phyloP scores from a whole-genome alignment of 495 filamentous ascomycete species.

The Penicillium odoratum region DNA sequence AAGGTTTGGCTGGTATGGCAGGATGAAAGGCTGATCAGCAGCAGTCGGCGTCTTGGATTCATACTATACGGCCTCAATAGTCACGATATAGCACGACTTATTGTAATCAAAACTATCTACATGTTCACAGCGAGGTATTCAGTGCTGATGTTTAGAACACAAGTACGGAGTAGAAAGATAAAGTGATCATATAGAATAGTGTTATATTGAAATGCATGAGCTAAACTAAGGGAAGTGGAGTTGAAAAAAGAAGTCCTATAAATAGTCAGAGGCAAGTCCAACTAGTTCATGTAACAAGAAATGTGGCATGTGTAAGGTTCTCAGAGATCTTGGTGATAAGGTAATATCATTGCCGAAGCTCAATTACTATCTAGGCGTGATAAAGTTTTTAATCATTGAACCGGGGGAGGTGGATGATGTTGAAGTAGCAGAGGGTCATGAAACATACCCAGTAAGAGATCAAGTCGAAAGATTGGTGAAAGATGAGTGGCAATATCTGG shows the following conservation, averaged over 20 bases:
- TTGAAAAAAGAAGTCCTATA: constrained; percentile 7
- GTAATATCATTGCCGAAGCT: constrained; percentile 66
- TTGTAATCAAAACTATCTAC: constrained; percentile 32
- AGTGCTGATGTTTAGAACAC: neutral
- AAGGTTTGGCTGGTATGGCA: neutral
- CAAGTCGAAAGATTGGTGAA: neutral
- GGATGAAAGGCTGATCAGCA: neutral
- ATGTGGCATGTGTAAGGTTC: constrained; percentile 36
- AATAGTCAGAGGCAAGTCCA: constrained; percentile 32
- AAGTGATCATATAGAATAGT: neutral
- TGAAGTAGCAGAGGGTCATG: constrained; percentile 3
- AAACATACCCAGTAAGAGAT: constrained; percentile 19
- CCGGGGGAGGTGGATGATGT: constrained; percentile 16
- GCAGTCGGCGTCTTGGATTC: constrained; percentile 3
- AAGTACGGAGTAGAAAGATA: neutral
- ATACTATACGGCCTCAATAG: constrained; percentile 7
- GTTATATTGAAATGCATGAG: constrained; percentile 1
- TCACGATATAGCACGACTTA: constrained; percentile 37
- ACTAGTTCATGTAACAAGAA: constrained; percentile 21
- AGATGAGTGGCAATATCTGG: constrained; percentile 2
- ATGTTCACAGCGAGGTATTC: constrained; percentile 7
- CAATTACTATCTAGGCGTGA: constrained; percentile 84
- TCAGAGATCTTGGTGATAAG: constrained; percentile 87
- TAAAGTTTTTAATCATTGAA: constrained; percentile 74
- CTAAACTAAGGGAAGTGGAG: neutral